phyloP scores from a whole-genome alignment of 441 rosid genomes.

The Croton laevigatus region DNA sequence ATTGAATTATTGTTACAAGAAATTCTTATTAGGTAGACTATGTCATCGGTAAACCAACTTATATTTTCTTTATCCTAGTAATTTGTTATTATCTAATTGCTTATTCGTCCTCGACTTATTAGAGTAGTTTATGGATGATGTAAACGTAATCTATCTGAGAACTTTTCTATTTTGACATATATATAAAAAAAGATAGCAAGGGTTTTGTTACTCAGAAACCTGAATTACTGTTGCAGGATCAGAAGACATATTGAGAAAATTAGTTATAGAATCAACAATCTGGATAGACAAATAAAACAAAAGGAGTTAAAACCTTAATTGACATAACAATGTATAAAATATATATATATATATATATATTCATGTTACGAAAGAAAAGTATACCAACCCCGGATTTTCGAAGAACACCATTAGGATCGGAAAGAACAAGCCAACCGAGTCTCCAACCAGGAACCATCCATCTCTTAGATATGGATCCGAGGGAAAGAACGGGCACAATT shows the following conservation, averaged over 20 bases:
- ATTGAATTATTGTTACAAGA: neutral
- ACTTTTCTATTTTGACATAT: too few species aligned
- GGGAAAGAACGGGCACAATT: slow-evolving; percentile 51
- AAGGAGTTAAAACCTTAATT: neutral
- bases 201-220: slow-evolving; percentile 34
- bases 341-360: too few species aligned
- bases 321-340: too few species aligned
- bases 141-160: too few species aligned
- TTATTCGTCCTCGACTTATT: too few species aligned
- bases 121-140: too few species aligned
- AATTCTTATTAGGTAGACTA: neutral
- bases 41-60: too few species aligned
- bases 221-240: slow-evolving; percentile 65
- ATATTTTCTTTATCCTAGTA: too few species aligned
- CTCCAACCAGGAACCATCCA: slow-evolving; percentile 78
- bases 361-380: neutral
- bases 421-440: slow-evolving; percentile 53
- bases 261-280: slow-evolving; percentile 38
- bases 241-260: slow-evolving; percentile 36
- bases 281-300: slow-evolving; percentile 2
- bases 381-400: slow-evolving; percentile 40
- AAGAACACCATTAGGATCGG: slow-evolving; percentile 45
- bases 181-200: neutral
- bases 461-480: slow-evolving; percentile 66
- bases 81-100: too few species aligned